Conservation (phyloP, 768 basidiomycete species). For the Phlebiopsis gigantea region DNA sequence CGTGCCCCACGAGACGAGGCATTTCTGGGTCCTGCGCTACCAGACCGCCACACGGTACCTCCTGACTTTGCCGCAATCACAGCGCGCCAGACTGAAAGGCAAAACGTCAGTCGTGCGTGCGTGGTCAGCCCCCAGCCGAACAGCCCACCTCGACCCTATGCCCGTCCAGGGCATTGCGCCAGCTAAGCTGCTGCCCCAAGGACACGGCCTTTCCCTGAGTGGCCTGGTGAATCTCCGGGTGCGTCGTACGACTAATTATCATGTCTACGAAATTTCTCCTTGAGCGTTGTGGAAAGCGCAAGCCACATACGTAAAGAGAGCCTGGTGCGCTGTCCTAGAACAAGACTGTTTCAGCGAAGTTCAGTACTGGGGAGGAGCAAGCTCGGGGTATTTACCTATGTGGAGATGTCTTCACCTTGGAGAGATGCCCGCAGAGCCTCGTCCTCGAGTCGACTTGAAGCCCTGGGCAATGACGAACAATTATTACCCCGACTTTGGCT, state of each 20-base stretch:
- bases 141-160: background rate
- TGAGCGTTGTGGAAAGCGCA: background rate
- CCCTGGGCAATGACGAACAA: background rate
- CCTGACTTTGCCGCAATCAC: background rate
- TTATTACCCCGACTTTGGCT: conserved; percentile 6
- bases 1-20: background rate
- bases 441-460: no score
- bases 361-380: conserved; percentile 13
- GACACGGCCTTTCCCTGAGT: background rate
- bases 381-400: conserved; percentile 11
- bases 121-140: no score
- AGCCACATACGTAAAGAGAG: background rate
- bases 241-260: background rate
- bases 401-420: no score
- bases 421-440: no score
- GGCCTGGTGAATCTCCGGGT: conserved; percentile 10
- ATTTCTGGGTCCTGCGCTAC: background rate
- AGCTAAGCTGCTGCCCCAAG: background rate
- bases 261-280: background rate
- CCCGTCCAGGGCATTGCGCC: background rate
- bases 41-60: background rate
- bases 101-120: background rate
- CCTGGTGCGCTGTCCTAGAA: background rate
- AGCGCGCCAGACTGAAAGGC: background rate
- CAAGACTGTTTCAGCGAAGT: conserved; percentile 12